Conservation (phyloP, 495 filamentous ascomycete genomes). For the Aspergillus sclerotiicarbonarius region DNA sequence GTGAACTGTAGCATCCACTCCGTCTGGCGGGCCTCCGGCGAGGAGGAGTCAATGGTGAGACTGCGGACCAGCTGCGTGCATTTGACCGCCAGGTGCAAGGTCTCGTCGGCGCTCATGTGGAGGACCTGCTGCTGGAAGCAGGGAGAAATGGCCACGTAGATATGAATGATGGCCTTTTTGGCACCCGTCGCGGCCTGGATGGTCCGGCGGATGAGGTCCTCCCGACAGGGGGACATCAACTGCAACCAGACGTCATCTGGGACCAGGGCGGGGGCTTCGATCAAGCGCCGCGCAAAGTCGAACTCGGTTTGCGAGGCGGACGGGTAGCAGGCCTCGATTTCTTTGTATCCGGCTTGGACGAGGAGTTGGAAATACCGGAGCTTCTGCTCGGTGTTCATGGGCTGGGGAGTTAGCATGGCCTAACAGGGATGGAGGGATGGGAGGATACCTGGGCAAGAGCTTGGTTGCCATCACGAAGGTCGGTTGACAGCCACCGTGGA, state of each 20-base stretch:
- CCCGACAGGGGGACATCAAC: conserved; percentile 80
- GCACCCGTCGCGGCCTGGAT: conserved; percentile 76
- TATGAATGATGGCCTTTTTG: conserved; percentile 81
- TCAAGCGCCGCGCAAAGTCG: conserved; percentile 76
- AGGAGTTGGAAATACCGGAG: conserved; percentile 85
- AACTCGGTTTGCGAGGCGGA: conserved; percentile 84
- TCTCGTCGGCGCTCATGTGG: conserved; percentile 69
- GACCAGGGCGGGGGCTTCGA: conserved; percentile 72
- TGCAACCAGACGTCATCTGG: conserved; percentile 88
- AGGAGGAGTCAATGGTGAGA: conserved; percentile 84
- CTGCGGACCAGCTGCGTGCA: conserved; percentile 74
- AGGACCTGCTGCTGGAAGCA: conserved; percentile 80
- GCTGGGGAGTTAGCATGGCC: not conserved
- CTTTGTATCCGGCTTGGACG: conserved; percentile 80
- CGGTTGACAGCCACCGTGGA: conserved; percentile 74
- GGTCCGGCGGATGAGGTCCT: conserved; percentile 77
- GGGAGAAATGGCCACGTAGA: conserved; percentile 82
- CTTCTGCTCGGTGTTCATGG: conserved; percentile 78
- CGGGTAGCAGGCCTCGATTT: conserved; percentile 88
- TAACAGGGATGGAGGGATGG: not conserved
- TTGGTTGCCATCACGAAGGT: conserved; percentile 78
- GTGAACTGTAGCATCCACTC: conserved; percentile 87
- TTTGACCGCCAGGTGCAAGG: conserved; percentile 67
- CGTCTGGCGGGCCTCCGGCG: conserved; percentile 44
- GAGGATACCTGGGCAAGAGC: conserved; percentile 68